Base-by-base conservation (phyloP, 1,139 yeast genomes). In the Casaregolazyma suthepensis region DNA sequence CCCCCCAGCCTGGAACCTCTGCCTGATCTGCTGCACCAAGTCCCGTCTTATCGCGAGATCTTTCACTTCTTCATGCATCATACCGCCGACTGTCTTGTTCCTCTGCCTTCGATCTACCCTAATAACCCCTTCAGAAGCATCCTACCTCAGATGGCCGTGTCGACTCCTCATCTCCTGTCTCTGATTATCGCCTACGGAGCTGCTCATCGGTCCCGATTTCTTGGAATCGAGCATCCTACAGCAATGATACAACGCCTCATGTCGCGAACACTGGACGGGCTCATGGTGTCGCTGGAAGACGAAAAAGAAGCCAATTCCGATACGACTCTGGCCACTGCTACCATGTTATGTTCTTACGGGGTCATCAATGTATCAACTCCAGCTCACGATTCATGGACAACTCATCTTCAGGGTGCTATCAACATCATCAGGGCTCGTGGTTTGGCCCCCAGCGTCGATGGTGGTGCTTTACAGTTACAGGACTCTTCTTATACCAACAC, bases 171-270 rank as follows among this genome's bases (percentile, higher is more conserved):
- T 15, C 68, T 87, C 12, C 69, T 85, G 59, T 77, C 87, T 1
- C 72, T 86, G 1, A 64, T 86, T 19, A 69, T 86, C 42, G 91
- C 93, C 1, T 84, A 82, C 65, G 82, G 90, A 1, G 83, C 88
- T 0, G 71, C 77, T 3, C 81, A 83, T 56, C 72, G 66, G 31
- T 64, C 66, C 5, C 57, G 61, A 42, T 61, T 55, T 62, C 71
- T 54, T 62, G 71, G 52, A 65, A 76, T 37, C 57, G 68, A 45
- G 64, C 69, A 55, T 69, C 80, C 83, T 1, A 68, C 70, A 15
- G 75, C 70, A 13, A 67, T 81, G 5, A 71, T 81, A 9, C 77
- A 78, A 46, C 80, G 78, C 53, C 71, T 84, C 45, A 65, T 84
- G 18, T 71, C 81, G 5, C 64, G 87, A 19, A 77, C 87, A 0